Conservation (phyloP, 1,139 yeast genomes). For the Hyphopichia wangnamkhiaoensis region DNA sequence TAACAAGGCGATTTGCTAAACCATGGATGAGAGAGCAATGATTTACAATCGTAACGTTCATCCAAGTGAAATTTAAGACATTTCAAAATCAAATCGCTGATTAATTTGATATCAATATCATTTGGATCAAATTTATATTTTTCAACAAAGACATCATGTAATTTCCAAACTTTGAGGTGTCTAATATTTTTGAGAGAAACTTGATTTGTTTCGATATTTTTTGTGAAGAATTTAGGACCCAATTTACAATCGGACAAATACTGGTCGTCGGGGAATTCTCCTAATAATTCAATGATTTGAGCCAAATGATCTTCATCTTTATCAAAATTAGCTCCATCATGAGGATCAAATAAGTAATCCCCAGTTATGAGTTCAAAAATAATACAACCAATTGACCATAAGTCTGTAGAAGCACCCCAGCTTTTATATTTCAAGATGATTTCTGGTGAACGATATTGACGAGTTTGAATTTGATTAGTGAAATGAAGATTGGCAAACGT, state of each 20-base stretch:
- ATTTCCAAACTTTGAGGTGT: slow-evolving; percentile 68
- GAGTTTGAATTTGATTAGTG: slow-evolving; percentile 81
- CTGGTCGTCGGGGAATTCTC: slow-evolving; percentile 54
- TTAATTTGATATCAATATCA: slow-evolving; percentile 29
- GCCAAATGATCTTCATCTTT: slow-evolving; percentile 89
- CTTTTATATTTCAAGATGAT: slow-evolving; percentile 60
- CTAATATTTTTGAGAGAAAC: slow-evolving; percentile 56
- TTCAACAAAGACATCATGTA: slow-evolving; percentile 64
- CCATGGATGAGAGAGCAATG: slow-evolving; percentile 46
- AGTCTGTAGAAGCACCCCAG: slow-evolving; percentile 85
- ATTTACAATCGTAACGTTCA: slow-evolving; percentile 39
- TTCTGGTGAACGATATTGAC: slow-evolving; percentile 86
- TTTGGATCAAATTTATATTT: slow-evolving; percentile 43
- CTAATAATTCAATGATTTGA: slow-evolving; percentile 69
- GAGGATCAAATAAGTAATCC: slow-evolving; percentile 83
- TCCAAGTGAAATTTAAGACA: slow-evolving; percentile 39
- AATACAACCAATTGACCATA: slow-evolving; percentile 85
- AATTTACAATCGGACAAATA: slow-evolving; percentile 52
- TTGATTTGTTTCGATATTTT: slow-evolving; percentile 33
- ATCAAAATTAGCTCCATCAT: slow-evolving; percentile 57
- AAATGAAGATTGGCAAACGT: slow-evolving; percentile 74
- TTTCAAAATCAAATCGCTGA: slow-evolving; percentile 40
- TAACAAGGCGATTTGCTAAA: slow-evolving; percentile 28
- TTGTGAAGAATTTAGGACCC: slow-evolving; percentile 53
- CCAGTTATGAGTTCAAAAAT: slow-evolving; percentile 81